Evolutionary conservation across 805 yeast genomes (phyloP).

Genomic region (Henningerozyma blattae): DNA sequence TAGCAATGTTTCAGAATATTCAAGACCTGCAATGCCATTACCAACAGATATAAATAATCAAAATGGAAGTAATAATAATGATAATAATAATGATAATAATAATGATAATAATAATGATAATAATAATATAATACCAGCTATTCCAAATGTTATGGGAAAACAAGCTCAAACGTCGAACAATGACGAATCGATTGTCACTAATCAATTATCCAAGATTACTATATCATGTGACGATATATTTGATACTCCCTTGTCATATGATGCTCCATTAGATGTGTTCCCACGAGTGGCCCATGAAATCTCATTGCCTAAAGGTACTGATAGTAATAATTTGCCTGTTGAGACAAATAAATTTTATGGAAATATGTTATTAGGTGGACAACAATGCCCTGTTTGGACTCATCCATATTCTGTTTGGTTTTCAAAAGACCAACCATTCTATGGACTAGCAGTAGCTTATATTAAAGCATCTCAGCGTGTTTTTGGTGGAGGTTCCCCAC

Average conservation of each 20-base stretch:
- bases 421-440: constrained; percentile 33
- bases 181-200: constrained; percentile 12
- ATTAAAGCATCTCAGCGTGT: constrained; percentile 48
- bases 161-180: not conserved
- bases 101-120: no score
- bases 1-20: no score
- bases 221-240: constrained; percentile 25
- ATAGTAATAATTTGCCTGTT: constrained; percentile 29
- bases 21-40: no score
- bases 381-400: constrained; percentile 62
- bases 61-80: no score
- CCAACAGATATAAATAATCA: no score
- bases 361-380: constrained; percentile 53
- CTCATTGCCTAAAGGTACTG: constrained; percentile 16
- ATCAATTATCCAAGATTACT: constrained; percentile 5
- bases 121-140: no score
- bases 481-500: constrained; percentile 49
- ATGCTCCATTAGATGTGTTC: constrained; percentile 35
- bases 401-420: constrained; percentile 72
- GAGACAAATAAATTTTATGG: constrained; percentile 73
- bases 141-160: no score
- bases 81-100: no score
- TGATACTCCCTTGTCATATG: constrained; percentile 29
- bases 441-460: constrained; percentile 61
- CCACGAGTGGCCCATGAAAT: constrained; percentile 18